A percentile compares a stretch with the other conserved stretches of the same genome.
phyloP scores from a whole-genome alignment of 2,329 filamentous ascomycete genomes.

The Bipolaris gigantea region DNA sequence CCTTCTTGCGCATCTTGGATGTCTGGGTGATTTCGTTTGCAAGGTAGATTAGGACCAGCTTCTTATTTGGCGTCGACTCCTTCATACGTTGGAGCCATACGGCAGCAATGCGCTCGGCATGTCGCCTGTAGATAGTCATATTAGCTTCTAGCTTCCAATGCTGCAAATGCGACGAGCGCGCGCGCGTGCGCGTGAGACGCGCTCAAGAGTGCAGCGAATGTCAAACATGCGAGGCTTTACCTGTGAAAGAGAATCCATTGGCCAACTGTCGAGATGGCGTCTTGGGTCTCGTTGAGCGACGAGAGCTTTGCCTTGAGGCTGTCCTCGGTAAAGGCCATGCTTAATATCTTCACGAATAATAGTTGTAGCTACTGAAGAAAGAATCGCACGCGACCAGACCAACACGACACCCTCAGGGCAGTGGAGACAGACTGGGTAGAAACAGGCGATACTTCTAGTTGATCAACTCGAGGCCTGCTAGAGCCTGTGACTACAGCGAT shows the following conservation, averaged over 20 bases:
- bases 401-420: slow-evolving; percentile 5
- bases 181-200: background rate
- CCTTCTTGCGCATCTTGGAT: slow-evolving; percentile 87
- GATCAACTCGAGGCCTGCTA: slow-evolving; percentile 11
- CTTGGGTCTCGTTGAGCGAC: slow-evolving; percentile 93
- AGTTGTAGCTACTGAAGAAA: slow-evolving; percentile 18
- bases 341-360: slow-evolving; percentile 27
- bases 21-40: slow-evolving; percentile 98
- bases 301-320: slow-evolving; percentile 93
- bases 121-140: slow-evolving; percentile 63
- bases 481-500: slow-evolving; percentile 20
- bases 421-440: slow-evolving; percentile 1
- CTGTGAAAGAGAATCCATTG: slow-evolving; percentile 99
- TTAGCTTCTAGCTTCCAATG: slow-evolving; percentile 20
- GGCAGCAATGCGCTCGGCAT: slow-evolving; percentile 88
- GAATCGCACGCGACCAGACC: slow-evolving; percentile 28
- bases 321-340: slow-evolving; percentile 95
- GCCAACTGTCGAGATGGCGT: slow-evolving; percentile 92
- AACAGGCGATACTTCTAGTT: slow-evolving; percentile 11
- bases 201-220: background rate
- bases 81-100: slow-evolving; percentile 90
- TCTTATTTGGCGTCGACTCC: slow-evolving; percentile 81
- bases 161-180: background rate
- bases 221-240: slow-evolving; percentile 53
- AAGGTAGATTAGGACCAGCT: slow-evolving; percentile 89